Base-by-base conservation (phyloP, 805 yeast species). In the Saturnispora sanitii region DNA sequence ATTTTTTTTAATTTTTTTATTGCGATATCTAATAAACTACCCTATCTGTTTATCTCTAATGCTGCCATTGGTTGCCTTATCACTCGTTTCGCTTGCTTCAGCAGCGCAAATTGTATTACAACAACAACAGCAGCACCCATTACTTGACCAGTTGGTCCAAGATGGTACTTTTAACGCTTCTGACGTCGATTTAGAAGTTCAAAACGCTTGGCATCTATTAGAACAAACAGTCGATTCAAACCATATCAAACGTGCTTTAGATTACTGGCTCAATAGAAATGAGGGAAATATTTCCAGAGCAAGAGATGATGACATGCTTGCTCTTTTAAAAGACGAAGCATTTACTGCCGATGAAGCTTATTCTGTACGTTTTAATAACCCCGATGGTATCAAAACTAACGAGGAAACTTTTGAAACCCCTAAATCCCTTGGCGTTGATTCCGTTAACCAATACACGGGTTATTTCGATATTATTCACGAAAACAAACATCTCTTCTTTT, bases 391-490 rank as follows among this genome's bases (percentile, higher is more conserved):
- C 6, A 17, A 13, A 3, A 37, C 5, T 11, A 16, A 30, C 9
- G 2, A 16, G 7, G 30, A 25, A 16, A 37, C 52, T 12, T 27
- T 27, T 27, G 13, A 7, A 1, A 64, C 72, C 48, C 94, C 94
- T 12, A 67, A 70, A 47, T 67, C 64, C 29, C 71, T 88, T 49
- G 94, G 94, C 15, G 64, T 88, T 43, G 96, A 90, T 64, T 61
- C 69, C 5, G 95, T 85, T 37, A 76, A 80, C 55, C 95, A 86
- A 61, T 79, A 74, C 58, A 70, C 88, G 28, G 96, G 96, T 40
- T 86, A 86, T 61, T 73, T 86, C 56, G 95, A 86, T 60, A 76
- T 82, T 38, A 47, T 51, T 18, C 51, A 49, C 18, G 45, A 51
- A 17, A 96, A 85, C 57, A 86, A 86, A 64, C 96, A 86, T 64